Evolutionary conservation across 1,284 basidiomycete species (phyloP).

Genomic region (Trichosporon inkin): DNA sequence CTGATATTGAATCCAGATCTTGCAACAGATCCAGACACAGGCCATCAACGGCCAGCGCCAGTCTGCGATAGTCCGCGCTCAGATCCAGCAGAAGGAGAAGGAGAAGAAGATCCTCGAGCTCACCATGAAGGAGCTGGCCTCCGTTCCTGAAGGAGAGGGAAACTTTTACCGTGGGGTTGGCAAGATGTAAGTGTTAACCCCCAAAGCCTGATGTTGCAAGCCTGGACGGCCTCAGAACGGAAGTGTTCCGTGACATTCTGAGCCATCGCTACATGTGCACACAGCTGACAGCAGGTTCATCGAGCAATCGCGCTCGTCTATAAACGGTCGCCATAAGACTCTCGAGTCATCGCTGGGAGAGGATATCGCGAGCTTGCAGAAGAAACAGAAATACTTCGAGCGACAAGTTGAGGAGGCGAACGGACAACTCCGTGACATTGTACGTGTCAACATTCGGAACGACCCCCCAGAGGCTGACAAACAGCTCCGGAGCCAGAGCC

Average conservation of each 20-base stretch:
- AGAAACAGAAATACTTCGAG: conserved; percentile 76
- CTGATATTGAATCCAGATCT: conserved; percentile 58
- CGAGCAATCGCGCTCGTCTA: conserved; percentile 71
- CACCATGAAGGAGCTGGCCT: conserved; percentile 57
- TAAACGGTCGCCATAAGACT: conserved; percentile 67
- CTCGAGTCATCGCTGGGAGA: conserved; percentile 77
- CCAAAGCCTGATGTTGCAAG: too few species aligned
- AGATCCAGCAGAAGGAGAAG: conserved; percentile 70
- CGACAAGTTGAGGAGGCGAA: conserved; percentile 88
- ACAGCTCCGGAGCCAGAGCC: conserved; percentile 48
- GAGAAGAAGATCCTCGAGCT: conserved; percentile 82
- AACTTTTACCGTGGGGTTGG: conserved; percentile 85
- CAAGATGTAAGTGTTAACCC: conserved; percentile 65
- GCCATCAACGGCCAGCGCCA: conserved; percentile 74
- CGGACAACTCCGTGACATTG: conserved; percentile 77
- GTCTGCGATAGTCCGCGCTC: conserved; percentile 66
- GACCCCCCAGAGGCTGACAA: conserved; percentile 17
- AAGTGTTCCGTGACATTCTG: background rate
- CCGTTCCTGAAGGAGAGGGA: conserved; percentile 53
- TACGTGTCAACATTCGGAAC: conserved; percentile 53
- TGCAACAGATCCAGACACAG: conserved; percentile 82
- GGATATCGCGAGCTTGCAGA: conserved; percentile 70
- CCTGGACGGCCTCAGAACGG: too few species aligned
- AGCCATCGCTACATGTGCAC: conserved; percentile 1
- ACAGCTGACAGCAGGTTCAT: conserved; percentile 66